Percentiles rank a stretch among this genome's conserved stretches.
phyloP scores from a whole-genome alignment of 2,329 filamentous ascomycete genomes.

The Escovopsis weberi region DNA sequence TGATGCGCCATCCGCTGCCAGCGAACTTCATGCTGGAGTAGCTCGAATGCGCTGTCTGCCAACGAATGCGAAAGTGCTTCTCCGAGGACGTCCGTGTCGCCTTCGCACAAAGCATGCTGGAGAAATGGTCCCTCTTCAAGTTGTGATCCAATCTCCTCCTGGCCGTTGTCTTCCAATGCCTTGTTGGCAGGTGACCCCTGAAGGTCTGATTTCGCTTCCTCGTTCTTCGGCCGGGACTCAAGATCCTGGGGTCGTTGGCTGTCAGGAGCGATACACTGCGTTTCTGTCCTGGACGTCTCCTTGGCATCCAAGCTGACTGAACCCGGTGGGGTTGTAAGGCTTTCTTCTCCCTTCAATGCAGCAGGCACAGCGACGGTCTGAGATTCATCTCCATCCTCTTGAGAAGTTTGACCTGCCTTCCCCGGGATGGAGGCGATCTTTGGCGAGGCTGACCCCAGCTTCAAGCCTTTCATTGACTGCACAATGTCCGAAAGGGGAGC shows the following conservation, averaged over 20 bases:
- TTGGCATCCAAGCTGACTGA: neutral
- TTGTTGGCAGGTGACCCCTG: neutral
- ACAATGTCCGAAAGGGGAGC: constrained; percentile 16
- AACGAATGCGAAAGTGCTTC: constrained; percentile 49
- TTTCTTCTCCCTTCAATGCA: constrained; percentile 4
- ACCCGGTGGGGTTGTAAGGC: constrained; percentile 9
- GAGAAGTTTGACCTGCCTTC: neutral
- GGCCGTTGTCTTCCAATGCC: neutral
- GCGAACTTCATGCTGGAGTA: constrained; percentile 56
- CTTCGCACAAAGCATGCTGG: constrained; percentile 53
- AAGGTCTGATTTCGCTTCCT: too few species aligned
- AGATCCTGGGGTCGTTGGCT: too few species aligned
- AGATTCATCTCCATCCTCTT: neutral
- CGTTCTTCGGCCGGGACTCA: too few species aligned
- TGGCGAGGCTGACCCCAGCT: constrained; percentile 14
- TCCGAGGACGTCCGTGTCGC: constrained; percentile 62
- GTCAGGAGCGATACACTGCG: too few species aligned
- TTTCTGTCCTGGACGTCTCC: too few species aligned
- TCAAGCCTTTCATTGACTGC: constrained; percentile 18
- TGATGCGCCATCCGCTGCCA: constrained; percentile 93
- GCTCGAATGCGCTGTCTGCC: constrained; percentile 49
- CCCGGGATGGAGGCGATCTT: constrained; percentile 5
- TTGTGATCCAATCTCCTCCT: neutral
- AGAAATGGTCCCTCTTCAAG: neutral
- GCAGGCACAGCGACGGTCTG: neutral